phyloP scores from a whole-genome alignment of 495 filamentous ascomycete genomes.

The Penicillium samsonianum region DNA sequence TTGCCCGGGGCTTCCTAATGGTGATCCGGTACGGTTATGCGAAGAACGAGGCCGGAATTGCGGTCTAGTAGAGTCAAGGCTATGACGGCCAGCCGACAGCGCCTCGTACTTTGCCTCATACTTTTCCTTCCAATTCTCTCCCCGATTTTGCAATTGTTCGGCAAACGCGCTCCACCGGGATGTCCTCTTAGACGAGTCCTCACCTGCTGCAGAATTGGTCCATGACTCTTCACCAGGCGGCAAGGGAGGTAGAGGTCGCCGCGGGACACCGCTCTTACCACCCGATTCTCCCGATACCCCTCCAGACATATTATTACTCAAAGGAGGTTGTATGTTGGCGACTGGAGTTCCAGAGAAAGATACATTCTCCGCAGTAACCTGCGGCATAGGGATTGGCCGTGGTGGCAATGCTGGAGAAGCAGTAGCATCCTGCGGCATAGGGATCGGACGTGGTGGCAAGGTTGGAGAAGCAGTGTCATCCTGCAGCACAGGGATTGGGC shows the following conservation, averaged over 20 bases:
- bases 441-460: slow-evolving; percentile 22
- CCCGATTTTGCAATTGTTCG: slow-evolving; percentile 26
- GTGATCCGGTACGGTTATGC: slow-evolving; percentile 27
- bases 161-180: slow-evolving; percentile 41
- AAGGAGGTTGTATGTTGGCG: slow-evolving; percentile 11
- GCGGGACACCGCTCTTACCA: slow-evolving; percentile 11
- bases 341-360: slow-evolving; percentile 24
- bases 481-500: not conserved
- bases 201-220: slow-evolving; percentile 7
- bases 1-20: slow-evolving; percentile 32
- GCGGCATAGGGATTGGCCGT: slow-evolving; percentile 22
- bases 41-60: slow-evolving; percentile 36
- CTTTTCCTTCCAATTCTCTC: slow-evolving; percentile 29
- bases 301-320: not conserved
- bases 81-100: slow-evolving; percentile 31
- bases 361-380: slow-evolving; percentile 27
- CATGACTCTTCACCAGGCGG: slow-evolving; percentile 31
- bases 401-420: slow-evolving; percentile 17
- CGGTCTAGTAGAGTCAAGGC: slow-evolving; percentile 38
- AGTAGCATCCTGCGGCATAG: slow-evolving; percentile 10
- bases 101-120: slow-evolving; percentile 28
- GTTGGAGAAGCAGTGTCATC: slow-evolving; percentile 14
- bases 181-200: slow-evolving; percentile 19
- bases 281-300: not conserved
- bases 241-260: slow-evolving; percentile 35